Evolutionary conservation across 2,329 filamentous ascomycete genomes (phyloP).

Genomic region (Fusarium austroafricanum): DNA sequence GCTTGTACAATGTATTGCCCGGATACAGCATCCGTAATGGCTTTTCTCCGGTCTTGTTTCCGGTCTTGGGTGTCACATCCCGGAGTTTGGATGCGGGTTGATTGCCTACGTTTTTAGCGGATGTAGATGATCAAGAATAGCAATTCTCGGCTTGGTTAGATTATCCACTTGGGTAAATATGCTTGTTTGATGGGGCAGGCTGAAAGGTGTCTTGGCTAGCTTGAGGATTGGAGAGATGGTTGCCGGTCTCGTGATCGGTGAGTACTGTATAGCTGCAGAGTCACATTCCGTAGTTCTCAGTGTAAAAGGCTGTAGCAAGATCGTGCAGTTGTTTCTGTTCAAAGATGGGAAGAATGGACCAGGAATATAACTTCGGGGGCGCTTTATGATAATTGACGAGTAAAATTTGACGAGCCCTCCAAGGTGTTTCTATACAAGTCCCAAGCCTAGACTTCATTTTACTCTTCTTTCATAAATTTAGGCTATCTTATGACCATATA

Average conservation of each 20-base stretch:
- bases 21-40: constrained; percentile 10
- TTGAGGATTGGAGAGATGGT: background rate
- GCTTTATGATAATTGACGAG: background rate
- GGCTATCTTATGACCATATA: too few species aligned
- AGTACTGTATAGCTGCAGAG: background rate
- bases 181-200: background rate
- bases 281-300: too few species aligned
- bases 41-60: constrained; percentile 6
- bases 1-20: constrained; percentile 1
- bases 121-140: background rate
- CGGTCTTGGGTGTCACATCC: background rate
- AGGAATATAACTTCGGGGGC: background rate
- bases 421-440: background rate
- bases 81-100: background rate
- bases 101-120: background rate
- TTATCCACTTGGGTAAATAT: background rate
- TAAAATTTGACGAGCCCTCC: too few species aligned
- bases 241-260: constrained; percentile 1
- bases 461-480: too few species aligned
- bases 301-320: too few species aligned
- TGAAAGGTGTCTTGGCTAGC: background rate
- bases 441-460: too few species aligned
- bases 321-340: background rate
- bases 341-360: background rate
- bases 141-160: background rate